Evolutionary conservation across 441 rosid genomes (phyloP).

Genomic region (Brassica hybrid): DNA sequence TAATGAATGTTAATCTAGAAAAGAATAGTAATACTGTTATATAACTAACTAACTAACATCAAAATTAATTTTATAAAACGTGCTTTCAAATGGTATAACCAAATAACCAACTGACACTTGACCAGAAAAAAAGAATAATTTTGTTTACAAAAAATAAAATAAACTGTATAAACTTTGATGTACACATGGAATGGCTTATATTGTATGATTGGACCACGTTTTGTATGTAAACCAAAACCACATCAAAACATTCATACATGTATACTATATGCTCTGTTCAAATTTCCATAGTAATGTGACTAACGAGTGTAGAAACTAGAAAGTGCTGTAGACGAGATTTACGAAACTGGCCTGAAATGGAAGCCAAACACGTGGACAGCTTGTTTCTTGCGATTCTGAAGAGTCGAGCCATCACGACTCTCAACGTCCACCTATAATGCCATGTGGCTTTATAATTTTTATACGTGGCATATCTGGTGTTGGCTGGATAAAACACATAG

Average conservation of each 20-base stretch:
- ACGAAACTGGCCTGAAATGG: conserved; percentile 12
- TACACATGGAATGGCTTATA: background rate
- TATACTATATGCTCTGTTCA: background rate
- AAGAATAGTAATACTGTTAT: background rate
- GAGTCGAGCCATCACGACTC: conserved; percentile 23
- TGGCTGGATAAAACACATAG: conserved; percentile 5
- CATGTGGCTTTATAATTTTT: conserved; percentile 7
- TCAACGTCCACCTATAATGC: conserved; percentile 3
- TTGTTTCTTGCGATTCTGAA: background rate
- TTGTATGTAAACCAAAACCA: background rate
- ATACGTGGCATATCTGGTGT: conserved; percentile 26
- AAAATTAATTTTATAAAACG: background rate
- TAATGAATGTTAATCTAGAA: background rate
- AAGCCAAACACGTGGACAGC: background rate
- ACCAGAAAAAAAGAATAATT: background rate
- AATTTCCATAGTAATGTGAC: background rate
- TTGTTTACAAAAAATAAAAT: too few relatives aligned
- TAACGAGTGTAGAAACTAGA: background rate
- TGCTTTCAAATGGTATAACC: background rate
- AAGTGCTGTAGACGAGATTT: background rate
- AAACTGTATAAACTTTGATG: too few relatives aligned
- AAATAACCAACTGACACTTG: background rate
- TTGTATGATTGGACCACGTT: background rate
- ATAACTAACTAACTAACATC: background rate
- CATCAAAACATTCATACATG: background rate